phyloP scores from a whole-genome alignment of 495 filamentous ascomycete genomes.

The Bacidia rubella region DNA sequence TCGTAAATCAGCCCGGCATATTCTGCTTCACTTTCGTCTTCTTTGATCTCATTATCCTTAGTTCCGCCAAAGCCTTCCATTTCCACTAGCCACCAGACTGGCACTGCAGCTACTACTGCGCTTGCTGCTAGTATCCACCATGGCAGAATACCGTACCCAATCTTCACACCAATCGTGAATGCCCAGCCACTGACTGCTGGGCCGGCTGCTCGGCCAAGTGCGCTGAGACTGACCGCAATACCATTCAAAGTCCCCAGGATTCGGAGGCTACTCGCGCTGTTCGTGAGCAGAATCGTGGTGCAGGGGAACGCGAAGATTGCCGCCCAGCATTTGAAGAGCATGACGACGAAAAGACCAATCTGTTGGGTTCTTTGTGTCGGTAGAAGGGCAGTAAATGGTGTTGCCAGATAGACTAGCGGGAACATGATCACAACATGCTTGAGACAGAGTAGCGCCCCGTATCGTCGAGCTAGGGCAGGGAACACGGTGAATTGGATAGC shows the following conservation, averaged over 20 bases:
- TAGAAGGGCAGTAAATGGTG: slow-evolving; percentile 52
- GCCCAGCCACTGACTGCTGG: slow-evolving; percentile 52
- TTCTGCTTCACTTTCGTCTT: slow-evolving; percentile 19
- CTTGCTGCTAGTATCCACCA: slow-evolving; percentile 63
- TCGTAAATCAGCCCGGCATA: not conserved
- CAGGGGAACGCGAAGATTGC: slow-evolving; percentile 78
- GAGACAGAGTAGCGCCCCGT: slow-evolving; percentile 58
- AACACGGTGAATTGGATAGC: slow-evolving; percentile 70
- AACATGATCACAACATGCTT: slow-evolving; percentile 46
- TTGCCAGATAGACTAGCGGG: slow-evolving; percentile 57
- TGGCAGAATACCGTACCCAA: slow-evolving; percentile 57
- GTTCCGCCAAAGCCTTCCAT: slow-evolving; percentile 52
- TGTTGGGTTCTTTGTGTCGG: slow-evolving; percentile 25
- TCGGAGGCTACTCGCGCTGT: slow-evolving; percentile 58
- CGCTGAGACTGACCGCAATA: slow-evolving; percentile 64
- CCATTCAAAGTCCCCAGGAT: slow-evolving; percentile 85
- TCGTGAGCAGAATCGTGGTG: slow-evolving; percentile 79
- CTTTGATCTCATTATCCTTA: slow-evolving; percentile 21
- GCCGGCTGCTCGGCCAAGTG: slow-evolving; percentile 62
- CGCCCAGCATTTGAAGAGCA: slow-evolving; percentile 54
- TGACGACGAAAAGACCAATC: slow-evolving; percentile 34
- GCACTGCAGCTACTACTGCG: slow-evolving; percentile 46
- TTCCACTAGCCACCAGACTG: slow-evolving; percentile 59
- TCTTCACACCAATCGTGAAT: slow-evolving; percentile 57
- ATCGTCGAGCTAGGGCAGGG: slow-evolving; percentile 50